These are phyloP conservation scores for Flaveria ramosissima DNA, from an alignment of 129 eudicot genomes.

Conservation along the genomic window DNA sequence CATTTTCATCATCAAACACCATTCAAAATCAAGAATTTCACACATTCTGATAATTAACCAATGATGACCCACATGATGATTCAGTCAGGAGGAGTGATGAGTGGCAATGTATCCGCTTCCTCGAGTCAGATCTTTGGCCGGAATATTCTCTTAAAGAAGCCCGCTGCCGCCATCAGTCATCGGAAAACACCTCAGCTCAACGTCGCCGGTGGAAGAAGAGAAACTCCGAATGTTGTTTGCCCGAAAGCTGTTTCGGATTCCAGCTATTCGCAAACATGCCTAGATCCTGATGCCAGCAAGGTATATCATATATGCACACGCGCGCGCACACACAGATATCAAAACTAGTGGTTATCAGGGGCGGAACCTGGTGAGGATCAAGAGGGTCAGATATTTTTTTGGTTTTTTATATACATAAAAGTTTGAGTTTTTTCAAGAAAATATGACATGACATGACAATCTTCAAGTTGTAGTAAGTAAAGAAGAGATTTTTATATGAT, in stretches of 20 bases:
- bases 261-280: conserved; percentile 60
- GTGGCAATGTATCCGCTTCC: conserved; percentile 27
- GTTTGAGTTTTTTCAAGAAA: too few relatives aligned
- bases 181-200: conserved; percentile 9
- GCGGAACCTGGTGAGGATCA: too few relatives aligned
- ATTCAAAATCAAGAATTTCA: background rate
- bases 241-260: conserved; percentile 72
- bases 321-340: background rate
- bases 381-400: too few relatives aligned
- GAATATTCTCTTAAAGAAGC: conserved; percentile 20
- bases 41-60: background rate
- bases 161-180: background rate
- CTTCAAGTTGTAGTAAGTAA: too few relatives aligned
- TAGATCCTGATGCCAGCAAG: conserved; percentile 63
- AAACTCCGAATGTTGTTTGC: conserved; percentile 31
- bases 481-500: too few relatives aligned
- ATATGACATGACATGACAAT: too few relatives aligned
- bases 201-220: background rate
- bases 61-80: conserved; percentile 25
- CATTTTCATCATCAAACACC: background rate
- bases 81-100: conserved; percentile 30
- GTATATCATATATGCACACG: conserved; percentile 19
- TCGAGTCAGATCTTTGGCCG: conserved; percentile 37
- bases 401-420: too few relatives aligned
- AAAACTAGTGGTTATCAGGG: background rate